Evolutionary conservation across 208 protist species (phyloP).

Genomic region (Wallacemonas rigidus): DNA sequence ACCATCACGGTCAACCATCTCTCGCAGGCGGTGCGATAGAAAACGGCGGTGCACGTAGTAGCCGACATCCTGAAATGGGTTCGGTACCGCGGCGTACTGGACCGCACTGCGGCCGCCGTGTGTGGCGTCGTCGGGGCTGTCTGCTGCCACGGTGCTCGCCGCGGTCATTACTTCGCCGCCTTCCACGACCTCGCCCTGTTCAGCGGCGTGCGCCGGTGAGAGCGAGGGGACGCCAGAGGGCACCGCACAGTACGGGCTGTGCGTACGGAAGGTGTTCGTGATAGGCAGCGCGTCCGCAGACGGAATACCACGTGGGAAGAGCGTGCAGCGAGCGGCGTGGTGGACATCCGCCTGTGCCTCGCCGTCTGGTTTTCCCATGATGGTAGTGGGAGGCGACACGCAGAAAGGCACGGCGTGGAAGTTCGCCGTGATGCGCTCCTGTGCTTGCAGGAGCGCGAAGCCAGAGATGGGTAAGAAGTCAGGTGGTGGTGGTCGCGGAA

Average conservation of each 20-base stretch:
- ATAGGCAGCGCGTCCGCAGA: conserved; percentile 39
- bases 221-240: neutral
- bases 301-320: conserved; percentile 33
- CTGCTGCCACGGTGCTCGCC: neutral
- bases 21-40: conserved; percentile 25
- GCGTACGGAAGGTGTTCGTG: conserved; percentile 46
- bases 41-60: conserved; percentile 52
- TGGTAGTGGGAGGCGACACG: neutral
- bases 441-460: conserved; percentile 35
- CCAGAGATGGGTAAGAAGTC: conserved; percentile 64
- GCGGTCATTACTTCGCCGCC: no score
- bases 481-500: conserved; percentile 29
- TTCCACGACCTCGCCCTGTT: no score
- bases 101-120: neutral
- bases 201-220: no score
- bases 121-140: neutral
- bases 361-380: neutral
- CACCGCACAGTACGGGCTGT: conserved; percentile 38
- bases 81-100: conserved; percentile 16
- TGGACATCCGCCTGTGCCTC: neutral
- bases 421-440: conserved; percentile 28
- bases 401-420: neutral
- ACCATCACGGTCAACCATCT: conserved; percentile 25
- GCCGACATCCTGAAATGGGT: conserved; percentile 35
- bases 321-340: conserved; percentile 19